These are phyloP conservation scores for Seiridium cupressi DNA, from an alignment of 2,329 filamentous ascomycete genomes.

Conservation along the genomic window DNA sequence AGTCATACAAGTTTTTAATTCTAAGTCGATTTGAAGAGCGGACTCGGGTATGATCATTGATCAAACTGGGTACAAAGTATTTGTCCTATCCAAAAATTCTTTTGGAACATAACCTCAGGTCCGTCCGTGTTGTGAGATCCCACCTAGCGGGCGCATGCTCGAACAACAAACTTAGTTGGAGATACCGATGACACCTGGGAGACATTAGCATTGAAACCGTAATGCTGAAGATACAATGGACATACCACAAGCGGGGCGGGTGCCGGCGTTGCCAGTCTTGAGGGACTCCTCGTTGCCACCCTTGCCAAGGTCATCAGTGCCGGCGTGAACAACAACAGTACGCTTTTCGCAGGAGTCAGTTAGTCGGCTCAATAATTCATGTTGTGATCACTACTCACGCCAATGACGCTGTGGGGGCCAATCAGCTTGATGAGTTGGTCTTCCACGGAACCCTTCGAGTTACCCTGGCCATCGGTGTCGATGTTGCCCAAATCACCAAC, in stretches of 20 bases:
- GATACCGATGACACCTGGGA: conserved; percentile 81
- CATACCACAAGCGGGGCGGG: conserved; percentile 90
- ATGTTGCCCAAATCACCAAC: conserved; percentile 98
- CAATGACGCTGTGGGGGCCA: conserved; percentile 90
- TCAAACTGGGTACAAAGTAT: too few relatives aligned
- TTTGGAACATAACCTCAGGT: too few relatives aligned
- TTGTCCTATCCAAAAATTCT: too few relatives aligned
- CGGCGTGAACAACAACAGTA: conserved; percentile 90
- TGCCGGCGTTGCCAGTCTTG: conserved; percentile 96
- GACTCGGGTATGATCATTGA: too few relatives aligned
- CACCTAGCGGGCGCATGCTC: too few relatives aligned
- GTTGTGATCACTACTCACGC: conserved; percentile 55
- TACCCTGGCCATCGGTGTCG: conserved; percentile 90
- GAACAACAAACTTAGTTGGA: conserved; percentile 51
- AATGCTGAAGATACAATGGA: conserved; percentile 12
- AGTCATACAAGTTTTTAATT: too few relatives aligned
- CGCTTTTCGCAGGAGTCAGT: conserved; percentile 54
- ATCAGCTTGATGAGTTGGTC: conserved; percentile 94
- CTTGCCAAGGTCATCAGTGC: conserved; percentile 95
- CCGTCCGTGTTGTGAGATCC: too few relatives aligned
- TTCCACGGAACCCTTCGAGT: conserved; percentile 74
- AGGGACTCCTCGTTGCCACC: conserved; percentile 91
- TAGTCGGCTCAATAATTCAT: neutral
- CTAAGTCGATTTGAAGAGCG: too few relatives aligned
- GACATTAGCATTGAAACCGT: conserved; percentile 1